Conservation (phyloP, 1,284 basidiomycete species). For the Pseudozyma sp. region DNA sequence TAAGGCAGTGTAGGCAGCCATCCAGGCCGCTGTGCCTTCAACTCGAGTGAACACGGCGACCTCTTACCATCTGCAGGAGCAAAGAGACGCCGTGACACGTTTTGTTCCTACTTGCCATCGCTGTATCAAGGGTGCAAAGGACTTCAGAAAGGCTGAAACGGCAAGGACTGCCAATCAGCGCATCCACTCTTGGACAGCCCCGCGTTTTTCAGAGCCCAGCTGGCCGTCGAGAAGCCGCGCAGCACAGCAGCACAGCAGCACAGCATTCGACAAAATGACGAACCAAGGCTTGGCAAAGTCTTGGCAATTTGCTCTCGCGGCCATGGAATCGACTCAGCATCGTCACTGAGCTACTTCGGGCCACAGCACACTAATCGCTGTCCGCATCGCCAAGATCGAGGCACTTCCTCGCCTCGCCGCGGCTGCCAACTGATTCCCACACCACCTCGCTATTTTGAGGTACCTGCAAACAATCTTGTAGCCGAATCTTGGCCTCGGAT, state of each 20-base stretch:
- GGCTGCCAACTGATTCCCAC: conserved; percentile 8
- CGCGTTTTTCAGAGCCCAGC: conserved; percentile 14
- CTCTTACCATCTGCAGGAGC: neutral
- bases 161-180: conserved; percentile 13
- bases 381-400: neutral
- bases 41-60: neutral
- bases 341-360: too few relatives aligned
- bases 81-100: conserved; percentile 6
- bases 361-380: neutral
- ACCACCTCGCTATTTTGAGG: conserved; percentile 7
- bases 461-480: neutral
- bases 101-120: neutral
- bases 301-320: conserved; percentile 17
- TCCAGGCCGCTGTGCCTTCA: neutral
- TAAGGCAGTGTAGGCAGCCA: conserved; percentile 9
- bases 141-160: neutral
- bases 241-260: neutral
- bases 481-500: conserved; percentile 18
- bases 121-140: neutral
- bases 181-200: neutral
- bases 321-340: too few relatives aligned
- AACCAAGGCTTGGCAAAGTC: conserved; percentile 27
- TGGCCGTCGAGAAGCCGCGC: conserved; percentile 5
- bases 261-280: conserved; percentile 23
- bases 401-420: neutral